Percentiles rank a stretch among this genome's conserved stretches.
Conservation (phyloP, 768 basidiomycete species). For the Cantharellus cinnabarinus region DNA sequence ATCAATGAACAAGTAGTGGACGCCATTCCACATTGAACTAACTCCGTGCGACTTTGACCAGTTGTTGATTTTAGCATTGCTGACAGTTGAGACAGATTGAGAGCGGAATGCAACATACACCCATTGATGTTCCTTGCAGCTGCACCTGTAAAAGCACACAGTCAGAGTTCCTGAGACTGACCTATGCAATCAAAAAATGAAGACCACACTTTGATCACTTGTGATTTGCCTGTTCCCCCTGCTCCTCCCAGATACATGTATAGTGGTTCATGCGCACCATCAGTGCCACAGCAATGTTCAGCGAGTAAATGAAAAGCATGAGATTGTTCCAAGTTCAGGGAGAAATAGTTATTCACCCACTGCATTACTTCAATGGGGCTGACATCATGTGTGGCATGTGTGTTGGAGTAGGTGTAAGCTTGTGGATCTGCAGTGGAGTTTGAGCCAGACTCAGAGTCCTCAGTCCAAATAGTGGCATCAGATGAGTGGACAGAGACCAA, state of each 20-base stretch:
- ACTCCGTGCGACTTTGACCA: neutral
- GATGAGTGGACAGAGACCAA: too few relatives aligned
- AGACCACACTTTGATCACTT: slow-evolving; percentile 10
- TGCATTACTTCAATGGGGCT: neutral
- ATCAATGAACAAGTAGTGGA: slow-evolving; percentile 6
- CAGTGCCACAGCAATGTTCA: neutral
- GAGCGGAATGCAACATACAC: slow-evolving; percentile 10
- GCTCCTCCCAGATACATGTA: slow-evolving; percentile 10
- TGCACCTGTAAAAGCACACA: slow-evolving; percentile 12
- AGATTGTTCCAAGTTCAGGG: neutral
- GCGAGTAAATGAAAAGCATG: neutral
- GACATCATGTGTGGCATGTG: too few relatives aligned
- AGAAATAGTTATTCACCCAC: neutral
- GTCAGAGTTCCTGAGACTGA: slow-evolving; percentile 1
- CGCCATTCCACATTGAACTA: slow-evolving; percentile 5
- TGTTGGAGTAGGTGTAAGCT: too few relatives aligned
- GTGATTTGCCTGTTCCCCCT: slow-evolving; percentile 14
- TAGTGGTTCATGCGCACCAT: slow-evolving; percentile 5
- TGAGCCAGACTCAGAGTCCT: too few relatives aligned
- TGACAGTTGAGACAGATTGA: neutral
- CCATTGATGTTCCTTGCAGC: slow-evolving; percentile 13
- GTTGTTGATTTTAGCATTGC: neutral
- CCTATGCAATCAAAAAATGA: slow-evolving; percentile 7
- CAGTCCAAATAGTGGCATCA: too few relatives aligned
- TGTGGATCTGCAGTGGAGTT: too few relatives aligned